These are phyloP conservation scores for Suhomyces canberraensis DNA, from an alignment of 805 yeast genomes.

Conservation along the genomic window DNA sequence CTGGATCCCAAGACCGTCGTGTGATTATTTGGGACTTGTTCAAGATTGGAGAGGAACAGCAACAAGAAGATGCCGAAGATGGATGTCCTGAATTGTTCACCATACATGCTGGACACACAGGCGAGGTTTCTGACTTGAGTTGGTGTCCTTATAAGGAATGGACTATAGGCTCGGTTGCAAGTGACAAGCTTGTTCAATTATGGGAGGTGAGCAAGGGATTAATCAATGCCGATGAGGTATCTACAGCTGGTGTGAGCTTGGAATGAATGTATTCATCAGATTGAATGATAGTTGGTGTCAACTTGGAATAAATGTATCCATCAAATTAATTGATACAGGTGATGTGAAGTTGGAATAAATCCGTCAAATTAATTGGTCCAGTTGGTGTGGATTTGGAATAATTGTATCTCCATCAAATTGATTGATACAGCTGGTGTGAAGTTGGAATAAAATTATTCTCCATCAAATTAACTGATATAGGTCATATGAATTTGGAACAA, in stretches of 20 bases:
- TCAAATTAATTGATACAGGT: slow-evolving; percentile 9
- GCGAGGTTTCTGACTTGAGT: slow-evolving; percentile 67
- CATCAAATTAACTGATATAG: no score
- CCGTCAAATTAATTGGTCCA: no score
- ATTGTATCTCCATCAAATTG: no score
- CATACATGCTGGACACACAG: slow-evolving; percentile 93
- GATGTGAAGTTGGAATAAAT: slow-evolving; percentile 26
- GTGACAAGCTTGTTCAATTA: slow-evolving; percentile 57
- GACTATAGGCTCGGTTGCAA: slow-evolving; percentile 66
- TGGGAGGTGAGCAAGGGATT: slow-evolving; percentile 48
- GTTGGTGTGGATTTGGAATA: no score
- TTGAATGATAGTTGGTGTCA: slow-evolving; percentile 14
- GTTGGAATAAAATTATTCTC: slow-evolving; percentile 31
- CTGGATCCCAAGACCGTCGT: slow-evolving; percentile 75
- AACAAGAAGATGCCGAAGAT: slow-evolving; percentile 84
- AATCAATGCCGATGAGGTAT: slow-evolving; percentile 19
- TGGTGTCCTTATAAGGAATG: slow-evolving; percentile 74
- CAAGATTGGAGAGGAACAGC: slow-evolving; percentile 80
- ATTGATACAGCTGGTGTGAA: no score
- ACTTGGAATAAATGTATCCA: slow-evolving; percentile 26
- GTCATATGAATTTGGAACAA: no score
- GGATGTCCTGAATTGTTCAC: slow-evolving; percentile 84
- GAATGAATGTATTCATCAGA: no score
- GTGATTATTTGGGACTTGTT: slow-evolving; percentile 78
- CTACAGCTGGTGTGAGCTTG: no score